Conservation (phyloP, 192 early-diverging fungal species). For the Powellomyces hirtus region DNA sequence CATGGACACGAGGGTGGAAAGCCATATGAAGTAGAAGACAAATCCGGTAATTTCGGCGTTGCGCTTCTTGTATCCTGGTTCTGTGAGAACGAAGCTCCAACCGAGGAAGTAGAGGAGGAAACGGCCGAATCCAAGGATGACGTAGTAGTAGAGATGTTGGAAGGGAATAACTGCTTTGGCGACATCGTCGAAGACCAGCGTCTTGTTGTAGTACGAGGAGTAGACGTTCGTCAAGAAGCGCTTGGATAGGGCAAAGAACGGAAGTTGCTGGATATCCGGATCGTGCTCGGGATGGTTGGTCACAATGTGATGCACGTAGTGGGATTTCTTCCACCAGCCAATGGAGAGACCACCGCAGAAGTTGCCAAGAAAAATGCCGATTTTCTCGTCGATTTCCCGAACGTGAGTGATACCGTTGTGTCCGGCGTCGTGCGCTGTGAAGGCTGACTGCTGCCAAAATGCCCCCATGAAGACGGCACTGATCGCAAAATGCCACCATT, state of each 20-base stretch:
- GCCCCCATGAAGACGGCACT: constrained; percentile 3
- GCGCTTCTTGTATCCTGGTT: constrained; percentile 44
- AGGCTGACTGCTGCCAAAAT: constrained; percentile 79
- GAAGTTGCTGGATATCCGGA: constrained; percentile 97
- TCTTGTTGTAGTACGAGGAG: constrained; percentile 84
- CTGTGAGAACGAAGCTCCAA: constrained; percentile 59
- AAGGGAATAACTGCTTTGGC: constrained; percentile 74
- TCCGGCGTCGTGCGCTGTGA: constrained; percentile 92
- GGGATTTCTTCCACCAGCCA: constrained; percentile 97
- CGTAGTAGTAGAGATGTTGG: constrained; percentile 87
- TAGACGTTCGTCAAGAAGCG: constrained; percentile 77
- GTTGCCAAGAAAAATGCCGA: constrained; percentile 80
- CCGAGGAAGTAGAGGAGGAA: constrained; percentile 87
- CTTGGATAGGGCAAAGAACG: constrained; percentile 87
- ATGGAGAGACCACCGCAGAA: constrained; percentile 84
- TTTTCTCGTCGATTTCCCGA: constrained; percentile 67
- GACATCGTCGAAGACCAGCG: constrained; percentile 74
- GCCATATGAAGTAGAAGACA: constrained; percentile 79
- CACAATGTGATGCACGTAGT: constrained; percentile 96
- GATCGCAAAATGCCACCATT: constrained; percentile 4
- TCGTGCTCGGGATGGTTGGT: constrained; percentile 94
- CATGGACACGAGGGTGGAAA: constrained; percentile 60
- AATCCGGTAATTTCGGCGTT: constrained; percentile 74
- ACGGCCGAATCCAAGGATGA: constrained; percentile 82
- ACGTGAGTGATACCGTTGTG: constrained; percentile 87